Base-by-base conservation (phyloP, 805 yeast genomes). In the Hanseniaspora occidentalis region DNA sequence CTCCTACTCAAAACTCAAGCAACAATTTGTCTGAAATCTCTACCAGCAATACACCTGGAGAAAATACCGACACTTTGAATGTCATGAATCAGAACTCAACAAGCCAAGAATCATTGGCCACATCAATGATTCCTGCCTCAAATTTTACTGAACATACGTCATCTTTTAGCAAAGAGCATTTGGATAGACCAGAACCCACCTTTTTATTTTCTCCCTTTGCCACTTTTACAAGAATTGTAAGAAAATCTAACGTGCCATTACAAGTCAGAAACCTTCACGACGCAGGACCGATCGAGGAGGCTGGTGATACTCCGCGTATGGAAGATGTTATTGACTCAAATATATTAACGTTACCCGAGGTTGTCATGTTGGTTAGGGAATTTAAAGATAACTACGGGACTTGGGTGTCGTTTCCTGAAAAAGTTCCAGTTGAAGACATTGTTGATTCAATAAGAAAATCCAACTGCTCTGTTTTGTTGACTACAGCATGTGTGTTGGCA, bases 331-430 rank as follows among this genome's bases (percentile, higher is more conserved):
- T 82, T 2, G 48, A 70, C 2, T 49, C 70, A 20, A 73, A 73
- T 1, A 57, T 79, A 4, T 49, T 83, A 13, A 50, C 73, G 1
- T 49, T 64, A 31, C 55, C 58, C 2, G 76, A 78, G 47, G 74
- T 75, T 0, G 47, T 67, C 6, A 62, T 64, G 14, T 56, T 81
- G 31, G 58, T 82, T 47, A 67, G 66, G 40, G 71, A 70, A 36
- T 83, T 82, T 53, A 62, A 80, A 34, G 72, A 75, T 37, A 69
- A 79, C 50, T 82, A 77, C 51, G 84, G 86, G 4, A 66, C 84
- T 23, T 83, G 94, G 94, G 75, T 80, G 3, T 74, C 82, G 40
- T 74, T 82, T 38, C 85, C 88, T 0, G 69, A 69, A 23, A 62
- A 61, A 11, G 51, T 70, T 26, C 53, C 75, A 4, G 67, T 78